Percentiles rank a stretch among this genome's conserved stretches.
Evolutionary conservation across 2,329 filamentous ascomycete species (phyloP).

Genomic region (Magnaporthales sp.): DNA sequence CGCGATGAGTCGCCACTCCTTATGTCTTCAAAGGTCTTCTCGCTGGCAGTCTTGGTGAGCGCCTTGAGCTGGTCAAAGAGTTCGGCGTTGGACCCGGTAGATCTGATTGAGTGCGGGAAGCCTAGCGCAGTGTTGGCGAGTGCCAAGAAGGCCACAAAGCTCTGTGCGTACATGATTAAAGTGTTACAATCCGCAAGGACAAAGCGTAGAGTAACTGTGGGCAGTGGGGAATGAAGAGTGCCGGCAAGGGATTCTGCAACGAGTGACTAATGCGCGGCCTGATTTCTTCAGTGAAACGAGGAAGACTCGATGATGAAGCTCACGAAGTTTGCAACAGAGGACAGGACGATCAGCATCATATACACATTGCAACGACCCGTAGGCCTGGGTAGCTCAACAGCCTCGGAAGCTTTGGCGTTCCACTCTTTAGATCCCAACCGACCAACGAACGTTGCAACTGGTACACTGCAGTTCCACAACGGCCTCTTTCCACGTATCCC

Average conservation of each 20-base stretch:
- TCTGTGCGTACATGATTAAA: neutral
- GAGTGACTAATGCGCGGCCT: neutral
- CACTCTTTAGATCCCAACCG: neutral
- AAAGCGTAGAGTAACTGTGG: neutral
- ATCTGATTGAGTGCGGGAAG: neutral
- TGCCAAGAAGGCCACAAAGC: neutral
- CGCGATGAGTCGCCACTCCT: neutral
- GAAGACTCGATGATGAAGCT: neutral
- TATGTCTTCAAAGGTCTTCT: neutral
- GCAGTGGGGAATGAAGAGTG: neutral
- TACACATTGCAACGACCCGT: neutral
- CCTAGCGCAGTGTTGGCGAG: neutral
- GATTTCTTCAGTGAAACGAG: neutral
- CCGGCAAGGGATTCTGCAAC: neutral
- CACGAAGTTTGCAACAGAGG: neutral
- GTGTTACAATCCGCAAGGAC: neutral
- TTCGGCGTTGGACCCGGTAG: neutral
- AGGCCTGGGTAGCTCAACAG: neutral
- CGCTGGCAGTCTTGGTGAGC: neutral
- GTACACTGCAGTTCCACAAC: neutral
- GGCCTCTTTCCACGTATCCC: neutral
- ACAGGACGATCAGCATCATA: neutral
- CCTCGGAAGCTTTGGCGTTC: neutral
- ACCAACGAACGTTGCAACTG: neutral
- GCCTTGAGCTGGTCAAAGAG: neutral